Conservation (phyloP, 306 rosid genomes). For the Astragalus glycyphyllos region DNA sequence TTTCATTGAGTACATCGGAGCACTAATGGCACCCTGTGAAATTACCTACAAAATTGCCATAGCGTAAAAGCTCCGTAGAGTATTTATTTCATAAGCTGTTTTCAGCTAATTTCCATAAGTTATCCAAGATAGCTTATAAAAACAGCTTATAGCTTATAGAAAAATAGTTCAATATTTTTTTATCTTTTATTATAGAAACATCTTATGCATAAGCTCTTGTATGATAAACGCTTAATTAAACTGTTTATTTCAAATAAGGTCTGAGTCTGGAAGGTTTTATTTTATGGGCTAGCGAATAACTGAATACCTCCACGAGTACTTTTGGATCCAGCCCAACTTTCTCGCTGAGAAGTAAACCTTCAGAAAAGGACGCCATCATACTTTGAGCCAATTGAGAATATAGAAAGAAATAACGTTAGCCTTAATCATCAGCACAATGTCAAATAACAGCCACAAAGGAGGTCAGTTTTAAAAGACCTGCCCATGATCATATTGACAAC, state of each 20-base stretch:
- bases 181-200: too few relatives aligned
- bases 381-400: conserved; percentile 49
- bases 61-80: conserved; percentile 13
- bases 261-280: conserved; percentile 14
- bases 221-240: too few relatives aligned
- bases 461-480: conserved; percentile 57
- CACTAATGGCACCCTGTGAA: conserved; percentile 95
- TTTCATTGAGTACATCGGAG: conserved; percentile 87
- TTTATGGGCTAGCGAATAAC: conserved; percentile 47
- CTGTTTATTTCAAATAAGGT: too few relatives aligned
- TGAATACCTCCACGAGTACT: conserved; percentile 82
- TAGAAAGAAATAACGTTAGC: conserved; percentile 36
- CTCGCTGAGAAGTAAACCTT: conserved; percentile 87
- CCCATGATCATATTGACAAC: conserved; percentile 99
- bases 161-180: too few relatives aligned
- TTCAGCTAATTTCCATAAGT: conserved; percentile 4
- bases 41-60: conserved; percentile 67
- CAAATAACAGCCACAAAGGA: conserved; percentile 33
- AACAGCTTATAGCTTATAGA: too few relatives aligned
- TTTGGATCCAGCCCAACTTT: conserved; percentile 91
- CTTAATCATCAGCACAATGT: conserved; percentile 28
- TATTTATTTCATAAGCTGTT: too few relatives aligned
- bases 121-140: too few relatives aligned
- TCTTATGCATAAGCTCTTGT: too few relatives aligned
- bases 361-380: conserved; percentile 99